Evolutionary conservation across 495 filamentous ascomycete genomes (phyloP).

Genomic region (Xylaria telfairii): DNA sequence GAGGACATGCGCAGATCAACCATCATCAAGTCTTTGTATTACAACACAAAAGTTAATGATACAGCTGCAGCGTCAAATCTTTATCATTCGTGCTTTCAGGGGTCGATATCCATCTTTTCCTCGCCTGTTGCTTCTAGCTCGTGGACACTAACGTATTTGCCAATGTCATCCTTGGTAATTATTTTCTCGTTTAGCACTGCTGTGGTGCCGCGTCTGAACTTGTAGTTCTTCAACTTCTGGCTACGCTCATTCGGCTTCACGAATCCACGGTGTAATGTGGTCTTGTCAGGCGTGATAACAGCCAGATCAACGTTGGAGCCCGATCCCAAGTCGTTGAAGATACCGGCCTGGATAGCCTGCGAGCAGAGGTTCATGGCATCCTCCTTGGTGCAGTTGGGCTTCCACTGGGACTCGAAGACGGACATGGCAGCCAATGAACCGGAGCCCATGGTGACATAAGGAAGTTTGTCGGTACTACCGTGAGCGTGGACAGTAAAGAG

Average conservation of each 20-base stretch:
- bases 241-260: conserved; percentile 90
- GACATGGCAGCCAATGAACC: conserved; percentile 97
- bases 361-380: conserved; percentile 82
- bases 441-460: conserved; percentile 99
- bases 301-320: conserved; percentile 98
- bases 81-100: conserved; percentile 47
- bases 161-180: conserved; percentile 89
- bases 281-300: conserved; percentile 92
- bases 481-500: conserved; percentile 99
- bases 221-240: conserved; percentile 90
- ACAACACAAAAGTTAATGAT: conserved; percentile 17
- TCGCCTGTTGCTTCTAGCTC: conserved; percentile 73
- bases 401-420: conserved; percentile 97
- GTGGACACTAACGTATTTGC: conserved; percentile 92
- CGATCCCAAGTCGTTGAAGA: conserved; percentile 98
- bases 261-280: conserved; percentile 87
- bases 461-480: conserved; percentile 97
- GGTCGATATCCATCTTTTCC: conserved; percentile 96
- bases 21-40: conserved; percentile 23
- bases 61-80: conserved; percentile 20
- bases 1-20: neutral
- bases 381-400: conserved; percentile 75
- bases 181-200: conserved; percentile 93
- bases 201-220: conserved; percentile 87
- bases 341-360: conserved; percentile 94